Base-by-base conservation (phyloP, 208 protist genomes). In the Trypanosoma brucei region DNA sequence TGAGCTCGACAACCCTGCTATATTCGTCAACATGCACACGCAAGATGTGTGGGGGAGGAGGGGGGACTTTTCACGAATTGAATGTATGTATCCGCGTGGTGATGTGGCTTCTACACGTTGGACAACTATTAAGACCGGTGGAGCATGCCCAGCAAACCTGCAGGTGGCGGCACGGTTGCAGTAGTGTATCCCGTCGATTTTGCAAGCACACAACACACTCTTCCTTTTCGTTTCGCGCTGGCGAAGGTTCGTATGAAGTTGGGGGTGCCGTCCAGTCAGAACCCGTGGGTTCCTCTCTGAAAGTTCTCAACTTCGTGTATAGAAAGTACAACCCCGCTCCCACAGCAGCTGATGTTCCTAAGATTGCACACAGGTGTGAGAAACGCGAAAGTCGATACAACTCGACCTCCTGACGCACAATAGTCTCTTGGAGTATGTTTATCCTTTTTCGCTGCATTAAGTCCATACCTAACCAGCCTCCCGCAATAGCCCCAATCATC, bases 111-210 rank as follows among this genome's bases (percentile, higher is more conserved):
- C 86, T 60, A 55, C 86, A 92, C 0, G 80, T 56, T 2, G 86
- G 86, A 53, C 86, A 93, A 0, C 13, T 34, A 0, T 56, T 55
- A 8, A 92, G 62, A 0, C 34, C 50, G 6, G 55, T 37, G 2
- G 83, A 74, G 62, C 86, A 93, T 2, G 55, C 52, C 86, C 86
- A 93, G 73, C 86, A 93, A 2, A 79, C 62, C 44, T 72, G 81
- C 14, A 88, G 70, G 60, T 93, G 86, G 39, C 75, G 76, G 62
- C 86, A 93, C 0, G 86, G 86, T 1, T 75, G 50, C 44, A 87
- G 82, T n/a, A 89, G 51, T 11, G 82, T 93, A 55, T 93, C 86
- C 37, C 82, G 75, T 38, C 63, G 66, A 64, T 88, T 79, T 1
- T 63, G 40, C 40, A 86, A 63, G 53, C 86, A 93, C 6, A 93